Evolutionary conservation across 2,329 filamentous ascomycete genomes (phyloP).

Genomic region (Aspergillus luchuensis): DNA sequence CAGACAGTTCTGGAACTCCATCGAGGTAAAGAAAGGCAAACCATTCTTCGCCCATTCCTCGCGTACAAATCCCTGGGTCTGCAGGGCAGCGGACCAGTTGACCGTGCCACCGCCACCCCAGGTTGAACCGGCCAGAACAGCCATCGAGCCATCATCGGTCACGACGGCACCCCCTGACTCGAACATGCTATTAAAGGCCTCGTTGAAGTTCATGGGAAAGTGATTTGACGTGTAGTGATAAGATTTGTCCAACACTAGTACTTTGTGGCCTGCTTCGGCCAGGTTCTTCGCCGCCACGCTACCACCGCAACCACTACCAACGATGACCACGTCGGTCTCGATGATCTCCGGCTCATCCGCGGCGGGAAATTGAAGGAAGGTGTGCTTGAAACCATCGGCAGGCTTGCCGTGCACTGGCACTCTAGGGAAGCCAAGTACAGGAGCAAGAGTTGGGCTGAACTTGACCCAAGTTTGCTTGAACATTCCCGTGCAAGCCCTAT

Average conservation of each 20-base stretch:
- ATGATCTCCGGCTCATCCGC: conserved; percentile 59
- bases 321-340: conserved; percentile 78
- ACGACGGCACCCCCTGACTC: conserved; percentile 64
- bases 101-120: conserved; percentile 87
- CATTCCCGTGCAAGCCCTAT: conserved; percentile 53
- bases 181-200: conserved; percentile 65
- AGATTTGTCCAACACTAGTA: conserved; percentile 80
- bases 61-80: conserved; percentile 74
- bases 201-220: conserved; percentile 70
- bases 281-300: conserved; percentile 79
- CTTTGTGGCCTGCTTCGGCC: conserved; percentile 71
- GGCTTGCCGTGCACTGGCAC: conserved; percentile 57
- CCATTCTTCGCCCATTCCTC: conserved; percentile 74
- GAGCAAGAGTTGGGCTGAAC: conserved; percentile 53
- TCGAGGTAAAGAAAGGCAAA: conserved; percentile 71
- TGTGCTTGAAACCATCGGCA: conserved; percentile 55
- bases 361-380: conserved; percentile 61
- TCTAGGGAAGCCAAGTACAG: conserved; percentile 56
- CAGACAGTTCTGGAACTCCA: conserved; percentile 74
- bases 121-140: conserved; percentile 66
- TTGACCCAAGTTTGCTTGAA: conserved; percentile 57
- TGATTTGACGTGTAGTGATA: conserved; percentile 73
- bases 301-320: conserved; percentile 86
- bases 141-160: conserved; percentile 60
- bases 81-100: conserved; percentile 74